A percentile compares a stretch with the other conserved stretches of the same genome.
These are phyloP conservation scores for Stentor roeselii DNA, from an alignment of 73 alveolate species.

Conservation along the genomic window DNA sequence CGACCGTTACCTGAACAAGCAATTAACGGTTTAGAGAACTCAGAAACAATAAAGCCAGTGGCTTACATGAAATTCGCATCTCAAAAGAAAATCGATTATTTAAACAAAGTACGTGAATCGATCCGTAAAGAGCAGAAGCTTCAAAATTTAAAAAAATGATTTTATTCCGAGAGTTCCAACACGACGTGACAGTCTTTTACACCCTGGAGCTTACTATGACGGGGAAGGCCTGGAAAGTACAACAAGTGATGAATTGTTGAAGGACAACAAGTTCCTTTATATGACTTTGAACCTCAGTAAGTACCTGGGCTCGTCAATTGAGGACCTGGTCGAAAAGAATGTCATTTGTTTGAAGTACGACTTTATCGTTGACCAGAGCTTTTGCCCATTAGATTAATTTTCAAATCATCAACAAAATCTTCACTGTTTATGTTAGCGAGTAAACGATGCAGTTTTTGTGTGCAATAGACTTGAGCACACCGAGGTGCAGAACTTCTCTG, in stretches of 20 bases:
- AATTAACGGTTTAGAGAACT: neutral
- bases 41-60: neutral
- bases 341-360: constrained; percentile 85
- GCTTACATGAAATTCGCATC: neutral
- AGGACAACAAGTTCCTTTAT: constrained; percentile 98
- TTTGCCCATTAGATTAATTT: constrained; percentile 78
- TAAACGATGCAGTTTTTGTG: constrained; percentile 89
- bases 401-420: constrained; percentile 82
- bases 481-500: constrained; percentile 80
- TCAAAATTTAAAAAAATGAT: too few species aligned
- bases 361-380: constrained; percentile 92
- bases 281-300: constrained; percentile 98
- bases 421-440: constrained; percentile 79
- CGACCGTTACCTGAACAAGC: neutral
- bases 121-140: too few species aligned
- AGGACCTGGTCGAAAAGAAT: constrained; percentile 86
- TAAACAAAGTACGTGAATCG: neutral
- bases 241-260: constrained; percentile 95
- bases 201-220: too few species aligned
- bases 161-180: too few species aligned
- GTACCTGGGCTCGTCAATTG: constrained; percentile 83
- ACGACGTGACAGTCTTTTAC: too few species aligned
- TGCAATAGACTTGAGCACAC: constrained; percentile 77
- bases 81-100: neutral
- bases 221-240: too few species aligned